Evolutionary conservation across 2,329 filamentous ascomycete species (phyloP).

Genomic region (Colletotrichum phormii): DNA sequence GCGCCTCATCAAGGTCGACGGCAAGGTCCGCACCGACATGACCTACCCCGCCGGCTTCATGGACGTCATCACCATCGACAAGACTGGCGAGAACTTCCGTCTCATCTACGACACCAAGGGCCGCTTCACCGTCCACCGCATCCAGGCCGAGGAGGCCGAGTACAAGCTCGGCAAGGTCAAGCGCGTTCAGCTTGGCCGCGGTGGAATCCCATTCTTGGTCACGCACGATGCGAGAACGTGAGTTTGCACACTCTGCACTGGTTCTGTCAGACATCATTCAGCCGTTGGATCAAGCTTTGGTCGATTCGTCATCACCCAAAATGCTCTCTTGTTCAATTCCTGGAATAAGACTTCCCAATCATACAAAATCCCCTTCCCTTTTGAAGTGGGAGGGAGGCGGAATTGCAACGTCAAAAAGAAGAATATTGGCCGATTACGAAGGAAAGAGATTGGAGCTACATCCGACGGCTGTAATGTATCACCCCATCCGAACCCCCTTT

Average conservation of each 20-base stretch:
- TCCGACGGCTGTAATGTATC: conserved; percentile 67
- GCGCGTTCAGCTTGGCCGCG: conserved; percentile 98
- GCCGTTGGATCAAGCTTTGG: conserved; percentile 99
- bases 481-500: conserved; percentile 41
- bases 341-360: conserved; percentile 16
- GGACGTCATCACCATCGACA: conserved; percentile 99
- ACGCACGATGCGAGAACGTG: conserved; percentile 99
- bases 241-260: conserved; percentile 63
- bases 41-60: conserved; percentile 99
- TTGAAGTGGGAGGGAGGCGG: conserved; percentile 21
- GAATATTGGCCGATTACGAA: conserved; percentile 28
- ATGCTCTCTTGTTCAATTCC: conserved; percentile 26
- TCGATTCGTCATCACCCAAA: conserved; percentile 58
- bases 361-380: not conserved
- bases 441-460: conserved; percentile 48
- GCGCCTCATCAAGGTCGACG: conserved; percentile 99
- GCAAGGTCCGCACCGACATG: conserved; percentile 98
- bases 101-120: conserved; percentile 99
- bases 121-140: conserved; percentile 99
- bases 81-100: conserved; percentile 99
- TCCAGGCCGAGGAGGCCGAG: conserved; percentile 97
- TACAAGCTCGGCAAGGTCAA: conserved; percentile 99
- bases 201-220: conserved; percentile 99
- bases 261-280: conserved; percentile 95
- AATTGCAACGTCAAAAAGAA: conserved; percentile 35